Evolutionary conservation across 768 basidiomycete species (phyloP), one percentile per base, ranked within the genome.

Genomic region (Lentinula guzmanii): DNA sequence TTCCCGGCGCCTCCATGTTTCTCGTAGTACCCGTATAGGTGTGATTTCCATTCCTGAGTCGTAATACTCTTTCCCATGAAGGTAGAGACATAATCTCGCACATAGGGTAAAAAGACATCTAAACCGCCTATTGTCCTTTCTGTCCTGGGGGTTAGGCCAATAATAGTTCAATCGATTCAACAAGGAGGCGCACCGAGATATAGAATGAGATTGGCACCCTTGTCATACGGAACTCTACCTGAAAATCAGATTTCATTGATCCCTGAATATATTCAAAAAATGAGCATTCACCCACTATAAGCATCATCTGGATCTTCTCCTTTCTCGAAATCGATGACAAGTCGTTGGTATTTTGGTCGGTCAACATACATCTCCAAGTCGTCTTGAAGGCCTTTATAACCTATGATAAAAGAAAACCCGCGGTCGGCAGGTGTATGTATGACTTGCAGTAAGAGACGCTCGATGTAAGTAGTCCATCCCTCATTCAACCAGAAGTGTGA

Each of bases 391-490:
- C 76, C 79, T 63, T 90, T 91, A 18, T 79, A 76, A 2, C 93
- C 94, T 61, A 90, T 87, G 62, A 92, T 76, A 72, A 81, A 96
- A 7, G 86, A 84, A 68, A 98, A 90, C 16, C 86, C 92, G 46
- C 94, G 86, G 54, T 87, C 84, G 2, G 86, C 86, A 16, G 90
- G 85, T 0, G 89, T 83, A 69, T 92, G 85, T 3, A 94, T 76
- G 50, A 79, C 74, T 64, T 86, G 80, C 52, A 85, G 85, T 50
- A 96, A 76, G 7, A 96, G 74, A 15, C 94, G 86, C 70, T 98
- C 95, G 34, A 91, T 86, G 69, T 95, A 98, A 0, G 91, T 95
- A 35, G 95, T 97, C 89, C 91, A 95, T 31, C 93, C 90, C 76
- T 95, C 91, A 70, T 93, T 94, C 42, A 94, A 83, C 90, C 91